A percentile compares a stretch with the other conserved stretches of the same genome.
Evolutionary conservation across 2,329 filamentous ascomycete genomes (phyloP).

Genomic region (Blumeriella jaapii): DNA sequence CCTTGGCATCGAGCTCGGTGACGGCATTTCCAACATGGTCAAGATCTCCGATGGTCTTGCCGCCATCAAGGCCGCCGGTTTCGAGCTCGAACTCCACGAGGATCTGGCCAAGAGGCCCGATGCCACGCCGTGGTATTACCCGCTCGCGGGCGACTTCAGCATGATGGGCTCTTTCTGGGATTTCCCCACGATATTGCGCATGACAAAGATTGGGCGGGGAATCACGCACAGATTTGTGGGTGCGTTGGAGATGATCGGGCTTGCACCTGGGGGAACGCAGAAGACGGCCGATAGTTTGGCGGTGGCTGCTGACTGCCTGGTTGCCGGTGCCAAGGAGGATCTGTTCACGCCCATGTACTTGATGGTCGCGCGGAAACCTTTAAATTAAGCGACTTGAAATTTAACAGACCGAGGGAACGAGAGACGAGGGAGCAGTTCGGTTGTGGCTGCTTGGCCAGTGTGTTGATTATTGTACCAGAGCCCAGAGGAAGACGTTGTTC

Average conservation of each 20-base stretch:
- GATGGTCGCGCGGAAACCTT: constrained; percentile 84
- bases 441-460: too few relatives aligned
- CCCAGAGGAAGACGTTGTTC: neutral
- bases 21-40: constrained; percentile 98
- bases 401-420: neutral
- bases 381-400: constrained; percentile 6
- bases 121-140: constrained; percentile 86
- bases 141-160: constrained; percentile 72
- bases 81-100: constrained; percentile 73
- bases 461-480: constrained; percentile 3
- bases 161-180: constrained; percentile 73
- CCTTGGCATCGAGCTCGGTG: constrained; percentile 90
- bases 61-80: constrained; percentile 82
- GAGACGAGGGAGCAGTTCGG: neutral
- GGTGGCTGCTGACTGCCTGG: constrained; percentile 69
- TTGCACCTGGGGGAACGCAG: constrained; percentile 79
- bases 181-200: constrained; percentile 71
- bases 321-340: constrained; percentile 75
- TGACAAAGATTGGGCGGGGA: constrained; percentile 76
- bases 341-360: constrained; percentile 99
- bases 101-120: constrained; percentile 75
- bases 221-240: constrained; percentile 71
- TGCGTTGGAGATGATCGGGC: constrained; percentile 57
- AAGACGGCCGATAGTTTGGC: constrained; percentile 90
- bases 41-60: constrained; percentile 69